phyloP scores from a whole-genome alignment of 2,329 filamentous ascomycete genomes.

The Metarhizium rileyi region DNA sequence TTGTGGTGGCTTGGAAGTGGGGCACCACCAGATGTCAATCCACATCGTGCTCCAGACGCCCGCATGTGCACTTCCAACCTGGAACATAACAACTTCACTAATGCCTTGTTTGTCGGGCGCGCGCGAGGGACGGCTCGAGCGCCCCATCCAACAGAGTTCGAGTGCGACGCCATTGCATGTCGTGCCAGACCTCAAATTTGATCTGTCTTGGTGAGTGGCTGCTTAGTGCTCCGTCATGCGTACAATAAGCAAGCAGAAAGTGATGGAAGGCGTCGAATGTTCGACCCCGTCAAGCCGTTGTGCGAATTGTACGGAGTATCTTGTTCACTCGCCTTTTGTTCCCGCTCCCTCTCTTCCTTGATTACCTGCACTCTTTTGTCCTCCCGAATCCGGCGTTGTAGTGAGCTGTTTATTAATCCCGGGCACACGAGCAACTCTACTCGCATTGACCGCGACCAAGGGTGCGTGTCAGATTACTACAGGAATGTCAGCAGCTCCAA shows the following conservation, averaged over 20 bases:
- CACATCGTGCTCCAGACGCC: neutral
- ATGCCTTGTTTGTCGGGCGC: neutral
- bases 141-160: neutral
- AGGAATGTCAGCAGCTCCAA: neutral
- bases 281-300: neutral
- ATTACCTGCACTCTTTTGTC: too few species aligned
- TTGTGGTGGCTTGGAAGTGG: too few species aligned
- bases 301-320: neutral
- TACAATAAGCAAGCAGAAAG: neutral
- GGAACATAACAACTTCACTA: neutral
- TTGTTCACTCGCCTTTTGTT: neutral
- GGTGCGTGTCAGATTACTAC: neutral
- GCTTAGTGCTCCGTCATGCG: neutral
- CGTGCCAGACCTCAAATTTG: neutral
- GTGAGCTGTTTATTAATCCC: neutral
- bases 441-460: neutral
- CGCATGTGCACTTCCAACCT: neutral
- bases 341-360: too few species aligned
- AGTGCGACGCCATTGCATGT: neutral
- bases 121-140: constrained; percentile 5
- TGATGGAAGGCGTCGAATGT: neutral
- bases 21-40: too few species aligned
- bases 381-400: too few species aligned
- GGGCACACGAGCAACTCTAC: neutral
- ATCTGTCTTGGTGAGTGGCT: neutral